These are phyloP conservation scores for Terana coerulea DNA, from an alignment of 768 basidiomycete genomes.

Conservation along the genomic window DNA sequence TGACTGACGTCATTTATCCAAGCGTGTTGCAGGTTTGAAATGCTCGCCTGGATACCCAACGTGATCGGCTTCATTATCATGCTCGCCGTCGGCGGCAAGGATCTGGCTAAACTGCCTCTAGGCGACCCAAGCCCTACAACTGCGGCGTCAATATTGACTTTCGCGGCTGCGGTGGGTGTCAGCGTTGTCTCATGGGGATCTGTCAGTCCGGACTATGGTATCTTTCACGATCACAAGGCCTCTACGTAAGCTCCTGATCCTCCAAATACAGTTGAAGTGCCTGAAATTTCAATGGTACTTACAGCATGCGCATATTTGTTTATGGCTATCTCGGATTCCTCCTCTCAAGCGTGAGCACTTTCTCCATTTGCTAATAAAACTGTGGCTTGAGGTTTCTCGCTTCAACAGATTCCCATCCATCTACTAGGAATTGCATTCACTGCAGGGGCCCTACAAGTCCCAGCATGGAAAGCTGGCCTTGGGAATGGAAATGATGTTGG, in stretches of 20 bases:
- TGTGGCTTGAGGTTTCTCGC: background rate
- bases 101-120: slow-evolving; percentile 23
- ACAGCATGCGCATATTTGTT: slow-evolving; percentile 34
- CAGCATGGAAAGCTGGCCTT: slow-evolving; percentile 37
- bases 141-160: slow-evolving; percentile 34
- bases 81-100: slow-evolving; percentile 32
- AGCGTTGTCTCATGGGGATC: slow-evolving; percentile 39
- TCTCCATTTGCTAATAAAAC: background rate
- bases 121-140: slow-evolving; percentile 24
- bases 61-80: slow-evolving; percentile 34
- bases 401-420: slow-evolving; percentile 34
- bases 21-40: slow-evolving; percentile 27
- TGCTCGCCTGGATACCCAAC: slow-evolving; percentile 37
- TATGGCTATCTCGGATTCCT: slow-evolving; percentile 46
- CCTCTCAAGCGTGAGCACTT: slow-evolving; percentile 32
- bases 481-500: slow-evolving; percentile 37
- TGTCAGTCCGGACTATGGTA: slow-evolving; percentile 44
- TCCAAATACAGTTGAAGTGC: background rate
- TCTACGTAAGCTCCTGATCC: slow-evolving; percentile 7
- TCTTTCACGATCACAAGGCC: slow-evolving; percentile 36
- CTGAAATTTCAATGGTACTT: background rate
- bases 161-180: slow-evolving; percentile 40
- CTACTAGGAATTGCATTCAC: slow-evolving; percentile 44
- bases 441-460: slow-evolving; percentile 35
- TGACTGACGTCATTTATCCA: background rate